These are phyloP conservation scores for Aphanomyces stellatus DNA, from an alignment of 352 stramenopile genomes.

Conservation along the genomic window DNA sequence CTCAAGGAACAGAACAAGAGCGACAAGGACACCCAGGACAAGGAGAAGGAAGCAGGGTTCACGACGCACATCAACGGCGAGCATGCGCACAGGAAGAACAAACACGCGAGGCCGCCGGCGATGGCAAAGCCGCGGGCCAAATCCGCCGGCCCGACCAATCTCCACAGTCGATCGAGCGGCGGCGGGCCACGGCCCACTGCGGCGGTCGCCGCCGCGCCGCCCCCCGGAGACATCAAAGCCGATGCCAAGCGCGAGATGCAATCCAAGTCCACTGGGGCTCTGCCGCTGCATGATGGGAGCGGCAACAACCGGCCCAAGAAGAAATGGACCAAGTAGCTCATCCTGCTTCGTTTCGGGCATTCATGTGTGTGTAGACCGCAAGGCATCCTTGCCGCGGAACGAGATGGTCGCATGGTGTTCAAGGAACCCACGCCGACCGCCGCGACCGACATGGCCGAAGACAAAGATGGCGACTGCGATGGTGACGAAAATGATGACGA, in stretches of 20 bases:
- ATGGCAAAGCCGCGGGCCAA: constrained; percentile 11
- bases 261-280: constrained; percentile 1
- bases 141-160: constrained; percentile 14
- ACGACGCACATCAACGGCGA: constrained; percentile 73
- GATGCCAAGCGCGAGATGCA: background rate
- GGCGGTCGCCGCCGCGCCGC: background rate
- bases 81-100: constrained; percentile 4
- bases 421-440: background rate
- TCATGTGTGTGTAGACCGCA: background rate
- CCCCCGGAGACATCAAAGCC: background rate
- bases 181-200: background rate
- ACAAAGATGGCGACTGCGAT: constrained; percentile 16
- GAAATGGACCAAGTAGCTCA: constrained; percentile 19
- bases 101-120: background rate
- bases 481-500: constrained; percentile 19
- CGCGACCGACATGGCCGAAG: constrained; percentile 21
- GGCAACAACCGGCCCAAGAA: background rate
- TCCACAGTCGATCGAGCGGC: background rate
- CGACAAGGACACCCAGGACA: constrained; percentile 45
- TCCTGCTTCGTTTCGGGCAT: background rate
- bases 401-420: constrained; percentile 17
- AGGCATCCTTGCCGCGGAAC: constrained; percentile 9
- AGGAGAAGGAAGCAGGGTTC: constrained; percentile 64
- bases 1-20: constrained; percentile 47
- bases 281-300: constrained; percentile 2